Base-by-base conservation (phyloP, 2,329 filamentous ascomycete species). In the Xylaria sp. region DNA sequence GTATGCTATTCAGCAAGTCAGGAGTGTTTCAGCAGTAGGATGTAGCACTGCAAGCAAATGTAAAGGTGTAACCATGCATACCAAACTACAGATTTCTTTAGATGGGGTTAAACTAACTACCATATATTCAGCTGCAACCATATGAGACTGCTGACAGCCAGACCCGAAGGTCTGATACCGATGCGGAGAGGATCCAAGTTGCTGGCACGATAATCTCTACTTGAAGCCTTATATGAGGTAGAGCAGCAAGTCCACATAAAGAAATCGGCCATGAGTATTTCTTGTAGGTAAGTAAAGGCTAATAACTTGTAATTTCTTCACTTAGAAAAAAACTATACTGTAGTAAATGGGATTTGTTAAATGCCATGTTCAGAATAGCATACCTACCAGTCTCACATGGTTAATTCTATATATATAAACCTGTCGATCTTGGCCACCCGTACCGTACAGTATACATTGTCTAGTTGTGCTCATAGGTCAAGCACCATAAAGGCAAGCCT, bases 351-450 rank as follows among this genome's bases (percentile, higher is more conserved):
- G 59, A 69, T 69, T 71, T 50, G 12, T 1, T 9, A 48, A 70
- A 60, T 69, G 32, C 69, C 69, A 68, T 71, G 44, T 51, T 46
- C 3, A 46, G 12, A 71, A 71, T 52, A 52, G 69, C 69, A 68
- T 71, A 20, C 15, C 41, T 28, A 37, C n/a, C 37, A 52, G 57
- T 63, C 32, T 62, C 54, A 62, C 50, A 44, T 58, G 61, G 56
- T 37, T 54, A 46, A 54, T 37, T 28, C 28, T 23, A 50, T 57
- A 63, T 56, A 60, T 23, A 37, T 46, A 54, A 44, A 28, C 13
- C 13, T 56, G 68, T 54, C 61, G 61, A 68, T 70, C 65, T 52
- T 58, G 39, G 34, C 52, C 20, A 32, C 37, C 59, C 5, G 50
- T 61, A 52, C 41, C 13, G 23, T 63, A 52, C 41, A 10, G 23